Conservation (phyloP, 768 basidiomycete species). For the Lactarius hengduanensis region DNA sequence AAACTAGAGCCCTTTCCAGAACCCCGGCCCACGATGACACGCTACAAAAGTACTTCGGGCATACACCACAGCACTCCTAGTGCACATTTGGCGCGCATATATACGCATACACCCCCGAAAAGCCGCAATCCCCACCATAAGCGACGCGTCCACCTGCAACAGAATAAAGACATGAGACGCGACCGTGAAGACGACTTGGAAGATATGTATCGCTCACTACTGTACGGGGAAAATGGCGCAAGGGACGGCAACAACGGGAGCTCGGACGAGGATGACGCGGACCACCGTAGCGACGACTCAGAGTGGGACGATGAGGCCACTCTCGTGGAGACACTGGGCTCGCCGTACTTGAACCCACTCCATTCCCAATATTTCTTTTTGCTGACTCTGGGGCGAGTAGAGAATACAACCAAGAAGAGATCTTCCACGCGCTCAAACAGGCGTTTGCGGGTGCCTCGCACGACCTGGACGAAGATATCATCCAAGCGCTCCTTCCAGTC, state of each 20-base stretch:
- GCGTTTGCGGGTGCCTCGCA: conserved; percentile 20
- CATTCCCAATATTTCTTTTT: not conserved
- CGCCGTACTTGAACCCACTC: conserved; percentile 1
- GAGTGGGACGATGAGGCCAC: conserved; percentile 19
- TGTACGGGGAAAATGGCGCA: not conserved
- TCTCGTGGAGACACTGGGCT: conserved; percentile 17
- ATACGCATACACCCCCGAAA: conserved; percentile 12
- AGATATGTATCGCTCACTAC: conserved; percentile 6
- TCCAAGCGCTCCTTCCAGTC: conserved; percentile 5
- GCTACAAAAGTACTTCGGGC: conserved; percentile 3
- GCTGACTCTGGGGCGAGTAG: conserved; percentile 11
- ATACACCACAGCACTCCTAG: not conserved
- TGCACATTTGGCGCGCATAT: not conserved
- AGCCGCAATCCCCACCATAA: not conserved
- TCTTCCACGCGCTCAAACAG: conserved; percentile 8
- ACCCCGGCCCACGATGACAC: conserved; percentile 4
- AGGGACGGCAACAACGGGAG: not conserved
- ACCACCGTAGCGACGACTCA: conserved; percentile 2
- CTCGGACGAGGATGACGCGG: not conserved
- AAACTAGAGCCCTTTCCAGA: too few relatives aligned
- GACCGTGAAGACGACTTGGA: conserved; percentile 2
- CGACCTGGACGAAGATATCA: conserved; percentile 2
- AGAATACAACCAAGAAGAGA: not conserved
- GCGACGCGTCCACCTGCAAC: conserved; percentile 5
- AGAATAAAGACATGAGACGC: not conserved